Percentiles rank a stretch among this genome's conserved stretches.
These are phyloP conservation scores for Globisporangium viniferum DNA, from an alignment of 352 stramenopile genomes.

Conservation along the genomic window DNA sequence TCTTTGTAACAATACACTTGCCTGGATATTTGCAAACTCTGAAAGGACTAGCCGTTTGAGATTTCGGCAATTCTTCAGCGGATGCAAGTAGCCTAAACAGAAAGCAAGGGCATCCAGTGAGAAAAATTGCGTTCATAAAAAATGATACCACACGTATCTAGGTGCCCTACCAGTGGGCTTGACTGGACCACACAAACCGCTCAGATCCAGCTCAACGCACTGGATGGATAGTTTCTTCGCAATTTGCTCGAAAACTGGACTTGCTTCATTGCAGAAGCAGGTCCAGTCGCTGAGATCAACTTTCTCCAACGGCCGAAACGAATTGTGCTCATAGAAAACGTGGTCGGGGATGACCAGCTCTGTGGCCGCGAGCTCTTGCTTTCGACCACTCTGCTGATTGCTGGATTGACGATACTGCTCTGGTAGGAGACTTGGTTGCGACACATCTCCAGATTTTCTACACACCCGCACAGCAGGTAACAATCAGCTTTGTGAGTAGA, in stretches of 20 bases:
- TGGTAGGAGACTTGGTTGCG: neutral
- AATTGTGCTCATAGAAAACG: conserved; percentile 62
- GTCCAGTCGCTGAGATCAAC: conserved; percentile 59
- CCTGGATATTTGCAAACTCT: conserved; percentile 33
- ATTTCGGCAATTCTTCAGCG: conserved; percentile 37
- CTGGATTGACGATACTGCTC: neutral
- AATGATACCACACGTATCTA: neutral
- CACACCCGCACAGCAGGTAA: neutral
- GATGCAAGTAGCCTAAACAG: conserved; percentile 27
- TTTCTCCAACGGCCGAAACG: conserved; percentile 28
- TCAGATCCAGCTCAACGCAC: conserved; percentile 49
- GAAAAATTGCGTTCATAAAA: neutral
- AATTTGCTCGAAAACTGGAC: conserved; percentile 32
- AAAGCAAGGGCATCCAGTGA: neutral
- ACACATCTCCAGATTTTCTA: conserved; percentile 15
- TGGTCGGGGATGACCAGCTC: conserved; percentile 34
- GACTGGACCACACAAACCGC: conserved; percentile 6
- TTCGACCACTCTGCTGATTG: conserved; percentile 47
- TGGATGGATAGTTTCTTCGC: conserved; percentile 32
- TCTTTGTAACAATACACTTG: conserved; percentile 19
- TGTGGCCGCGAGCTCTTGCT: neutral
- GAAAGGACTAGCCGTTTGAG: conserved; percentile 40
- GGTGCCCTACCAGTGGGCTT: neutral
- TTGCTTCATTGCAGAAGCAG: conserved; percentile 28
- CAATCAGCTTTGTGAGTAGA: neutral